Evolutionary conservation across 2,329 filamentous ascomycete genomes (phyloP).

Genomic region (Alternaria gansuensis): DNA sequence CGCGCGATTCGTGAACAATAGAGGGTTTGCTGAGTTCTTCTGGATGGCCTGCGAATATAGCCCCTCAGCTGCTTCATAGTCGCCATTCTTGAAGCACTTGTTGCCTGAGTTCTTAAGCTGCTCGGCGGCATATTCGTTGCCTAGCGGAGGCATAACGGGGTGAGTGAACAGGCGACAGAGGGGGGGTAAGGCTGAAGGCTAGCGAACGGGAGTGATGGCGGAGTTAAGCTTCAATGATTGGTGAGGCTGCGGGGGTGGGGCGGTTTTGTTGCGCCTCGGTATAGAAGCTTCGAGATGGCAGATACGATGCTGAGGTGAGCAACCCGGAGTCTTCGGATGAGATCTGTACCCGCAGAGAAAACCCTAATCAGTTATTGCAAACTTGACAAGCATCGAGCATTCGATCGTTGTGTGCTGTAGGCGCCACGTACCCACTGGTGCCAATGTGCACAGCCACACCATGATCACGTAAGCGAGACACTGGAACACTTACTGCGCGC

Average conservation of each 20-base stretch:
- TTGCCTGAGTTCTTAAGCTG: slow-evolving; percentile 66
- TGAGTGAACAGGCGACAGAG: slow-evolving; percentile 10
- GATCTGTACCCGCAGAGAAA: background rate
- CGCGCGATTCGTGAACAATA: slow-evolving; percentile 89
- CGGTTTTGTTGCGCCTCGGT: slow-evolving; percentile 22
- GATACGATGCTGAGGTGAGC: slow-evolving; percentile 29
- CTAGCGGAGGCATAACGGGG: slow-evolving; percentile 35
- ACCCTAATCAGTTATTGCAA: background rate
- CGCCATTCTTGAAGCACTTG: slow-evolving; percentile 69
- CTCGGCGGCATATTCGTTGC: slow-evolving; percentile 55
- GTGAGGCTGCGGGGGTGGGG: slow-evolving; percentile 31
- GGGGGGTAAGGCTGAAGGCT: slow-evolving; percentile 1
- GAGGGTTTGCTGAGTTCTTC: slow-evolving; percentile 77
- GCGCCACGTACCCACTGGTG: background rate
- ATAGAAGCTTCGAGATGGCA: slow-evolving; percentile 40
- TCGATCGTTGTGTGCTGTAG: background rate
- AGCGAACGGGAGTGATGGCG: slow-evolving; percentile 31
- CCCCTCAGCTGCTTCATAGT: slow-evolving; percentile 72
- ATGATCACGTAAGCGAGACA: slow-evolving; percentile 3
- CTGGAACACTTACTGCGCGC: background rate
- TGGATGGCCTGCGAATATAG: slow-evolving; percentile 82
- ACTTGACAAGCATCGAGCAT: background rate
- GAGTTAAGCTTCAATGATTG: slow-evolving; percentile 36
- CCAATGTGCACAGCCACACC: slow-evolving; percentile 14
- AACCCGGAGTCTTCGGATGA: slow-evolving; percentile 18